Base-by-base conservation (phyloP, 306 rosid species). In the Castanea mollissima region DNA sequence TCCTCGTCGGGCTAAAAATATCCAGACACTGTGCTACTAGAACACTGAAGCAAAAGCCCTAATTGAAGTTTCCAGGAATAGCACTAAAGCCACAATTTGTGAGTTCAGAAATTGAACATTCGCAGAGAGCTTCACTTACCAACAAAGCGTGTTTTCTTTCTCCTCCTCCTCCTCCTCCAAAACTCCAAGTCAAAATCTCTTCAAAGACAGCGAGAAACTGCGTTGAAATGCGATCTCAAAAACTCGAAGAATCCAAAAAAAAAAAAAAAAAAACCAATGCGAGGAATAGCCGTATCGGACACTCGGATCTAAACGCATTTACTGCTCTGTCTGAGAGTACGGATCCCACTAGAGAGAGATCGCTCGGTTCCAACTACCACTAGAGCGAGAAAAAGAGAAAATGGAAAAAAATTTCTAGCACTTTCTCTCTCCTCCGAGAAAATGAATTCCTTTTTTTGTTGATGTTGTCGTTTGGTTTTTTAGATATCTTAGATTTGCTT, bases 251-350 rank as follows among this genome's bases (percentile, higher is more conserved):
- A 67, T 72, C 67, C 68, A 56, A 62, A 78, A 75, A 77, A 69
- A 78, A 68, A 73, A 21, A 78, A 29, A 82, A 80, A 74, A 74
- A 51, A 64, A 59, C 55, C 87, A 81, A 84, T 76, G 87, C 81
- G 79, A 81, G 74, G 85, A 89, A 83, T 75, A 49, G 87, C 62
- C 55, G 87, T 51, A 58, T 76, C 78, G 54, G 75, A 79, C 72
- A 76, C 54, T 80, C 86, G 96, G 91, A 92, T 92, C 97, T 86
- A 85, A 77, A 84, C 18, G 85, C 93, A 83, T 83, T 88, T 75
- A 77, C 73, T 74, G 87, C 78, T 71, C 23, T 71, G 86, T 74
- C 85, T 57, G 81, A 71, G 34, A 75, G 85, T 74, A 80, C 88
- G 82, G 92, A 92, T 84, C 58, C 73, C 89, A 82, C 76, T 20